Base-by-base conservation (phyloP, 1,284 basidiomycete species). In the Sanghuangporus sanghuang region DNA sequence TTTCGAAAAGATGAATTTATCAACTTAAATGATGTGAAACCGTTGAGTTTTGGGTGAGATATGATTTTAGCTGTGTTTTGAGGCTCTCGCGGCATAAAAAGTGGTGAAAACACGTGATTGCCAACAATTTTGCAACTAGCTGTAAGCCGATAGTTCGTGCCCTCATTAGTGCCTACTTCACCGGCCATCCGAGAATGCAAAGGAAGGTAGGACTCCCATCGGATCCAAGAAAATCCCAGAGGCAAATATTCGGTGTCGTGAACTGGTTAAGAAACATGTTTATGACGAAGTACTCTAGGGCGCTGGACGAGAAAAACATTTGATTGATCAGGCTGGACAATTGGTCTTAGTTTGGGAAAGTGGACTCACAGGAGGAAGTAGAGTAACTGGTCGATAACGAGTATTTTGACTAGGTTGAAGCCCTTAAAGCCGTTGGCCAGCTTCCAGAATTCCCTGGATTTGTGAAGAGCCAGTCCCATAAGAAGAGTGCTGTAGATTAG, bases 101-200 rank as follows among this genome's bases (percentile, higher is more conserved):
- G n/a, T n/a, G n/a, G n/a, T n/a, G n/a, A n/a, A n/a, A n/a, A n/a
- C n/a, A n/a, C n/a, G n/a, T n/a, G n/a, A n/a, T n/a, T n/a, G n/a
- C n/a, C n/a, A n/a, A n/a, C n/a, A n/a, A n/a, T n/a, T n/a, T n/a
- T n/a, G n/a, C n/a, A n/a, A n/a, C n/a, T n/a, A n/a, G n/a, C n/a
- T n/a, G n/a, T n/a, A 7, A 46, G 44, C 21, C 44, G 44, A 46
- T n/a, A 60, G n/a, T 23, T 60, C 49, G 59, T 60, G 11, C 59
- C 59, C 6, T 36, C 49, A 16, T 60, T 53, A 3, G 50, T 16
- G 11, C 46, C 59, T 12, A 35, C n/a, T 16, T 60, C 59, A 32
- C 59, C 59, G 16, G 59, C 59, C n/a, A 39, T 14, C 59, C 59
- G 21, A 60, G 49, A 27, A 53, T 35, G 23, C 59, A 60, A 36